Evolutionary conservation across 2,329 filamentous ascomycete genomes (phyloP).

Genomic region (Monosporascus sp.): DNA sequence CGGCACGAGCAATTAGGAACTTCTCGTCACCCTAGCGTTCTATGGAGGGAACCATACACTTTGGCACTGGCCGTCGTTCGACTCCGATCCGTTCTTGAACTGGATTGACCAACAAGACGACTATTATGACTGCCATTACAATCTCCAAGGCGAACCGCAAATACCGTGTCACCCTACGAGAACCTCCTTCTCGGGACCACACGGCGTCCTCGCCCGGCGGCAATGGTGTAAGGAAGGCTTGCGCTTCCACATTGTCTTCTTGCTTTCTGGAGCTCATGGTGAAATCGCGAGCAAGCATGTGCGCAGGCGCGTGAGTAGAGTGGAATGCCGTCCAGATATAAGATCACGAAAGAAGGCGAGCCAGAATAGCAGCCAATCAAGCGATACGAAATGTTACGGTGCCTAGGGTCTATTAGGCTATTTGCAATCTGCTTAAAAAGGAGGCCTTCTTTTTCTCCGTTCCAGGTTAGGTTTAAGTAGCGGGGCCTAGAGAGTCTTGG

Average conservation of each 20-base stretch:
- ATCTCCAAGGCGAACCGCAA: constrained; percentile 24
- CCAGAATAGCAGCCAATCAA: not conserved
- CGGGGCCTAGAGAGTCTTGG: not conserved
- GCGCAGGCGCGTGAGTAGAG: not conserved
- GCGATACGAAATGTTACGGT: not conserved
- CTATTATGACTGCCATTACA: constrained; percentile 24
- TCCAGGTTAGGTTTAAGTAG: constrained; percentile 12
- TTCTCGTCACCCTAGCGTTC: too few relatives aligned
- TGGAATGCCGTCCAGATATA: not conserved
- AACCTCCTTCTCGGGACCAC: constrained; percentile 8
- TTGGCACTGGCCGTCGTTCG: constrained; percentile 24
- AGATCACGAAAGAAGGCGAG: not conserved
- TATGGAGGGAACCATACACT: constrained; percentile 16
- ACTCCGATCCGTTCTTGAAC: constrained; percentile 10
- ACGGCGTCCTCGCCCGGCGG: constrained; percentile 5
- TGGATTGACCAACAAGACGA: constrained; percentile 15
- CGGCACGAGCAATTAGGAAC: constrained; percentile 4
- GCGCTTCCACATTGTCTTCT: constrained; percentile 21
- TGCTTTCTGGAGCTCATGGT: constrained; percentile 17
- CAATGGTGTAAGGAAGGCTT: constrained; percentile 21
- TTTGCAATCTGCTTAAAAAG: constrained; percentile 14
- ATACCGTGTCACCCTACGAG: constrained; percentile 13
- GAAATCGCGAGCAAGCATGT: not conserved
- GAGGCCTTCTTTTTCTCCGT: constrained; percentile 12
- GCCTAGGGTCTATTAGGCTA: constrained; percentile 7